Conservation (phyloP, 495 filamentous ascomycete genomes). For the Penicillium steckii region DNA sequence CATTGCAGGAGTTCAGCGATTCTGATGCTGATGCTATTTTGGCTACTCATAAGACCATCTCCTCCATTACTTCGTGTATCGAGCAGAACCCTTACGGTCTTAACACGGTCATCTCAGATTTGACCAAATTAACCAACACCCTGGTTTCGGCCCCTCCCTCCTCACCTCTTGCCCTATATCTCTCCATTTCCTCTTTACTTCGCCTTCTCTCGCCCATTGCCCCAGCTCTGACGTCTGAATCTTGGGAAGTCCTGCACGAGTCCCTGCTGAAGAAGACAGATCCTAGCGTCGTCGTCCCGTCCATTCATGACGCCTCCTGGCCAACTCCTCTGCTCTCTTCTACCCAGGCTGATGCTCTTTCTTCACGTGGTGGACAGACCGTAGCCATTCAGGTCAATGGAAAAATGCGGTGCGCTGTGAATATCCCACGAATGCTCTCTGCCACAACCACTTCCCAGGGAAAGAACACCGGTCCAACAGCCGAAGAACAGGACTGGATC, state of each 20-base stretch:
- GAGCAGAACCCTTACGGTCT: slow-evolving; percentile 64
- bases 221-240: slow-evolving; percentile 76
- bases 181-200: slow-evolving; percentile 51
- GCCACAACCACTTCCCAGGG: slow-evolving; percentile 17
- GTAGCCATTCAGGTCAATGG: slow-evolving; percentile 78
- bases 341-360: slow-evolving; percentile 49
- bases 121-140: slow-evolving; percentile 75
- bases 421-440: slow-evolving; percentile 46
- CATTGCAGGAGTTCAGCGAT: slow-evolving; percentile 36
- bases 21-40: slow-evolving; percentile 60
- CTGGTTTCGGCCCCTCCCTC: slow-evolving; percentile 42
- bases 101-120: slow-evolving; percentile 78
- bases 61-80: slow-evolving; percentile 66
- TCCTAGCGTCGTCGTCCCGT: slow-evolving; percentile 12
- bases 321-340: slow-evolving; percentile 44
- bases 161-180: slow-evolving; percentile 34
- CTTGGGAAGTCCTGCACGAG: slow-evolving; percentile 63
- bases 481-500: slow-evolving; percentile 55
- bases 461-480: slow-evolving; percentile 10
- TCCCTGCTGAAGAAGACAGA: slow-evolving; percentile 15
- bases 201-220: slow-evolving; percentile 74
- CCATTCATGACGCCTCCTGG: slow-evolving; percentile 53
- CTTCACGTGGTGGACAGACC: slow-evolving; percentile 36
- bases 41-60: slow-evolving; percentile 63
- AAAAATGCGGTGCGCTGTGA: slow-evolving; percentile 62